These are phyloP conservation scores for Fusarium irregulare DNA, from an alignment of 2,329 filamentous ascomycete species.

Conservation along the genomic window DNA sequence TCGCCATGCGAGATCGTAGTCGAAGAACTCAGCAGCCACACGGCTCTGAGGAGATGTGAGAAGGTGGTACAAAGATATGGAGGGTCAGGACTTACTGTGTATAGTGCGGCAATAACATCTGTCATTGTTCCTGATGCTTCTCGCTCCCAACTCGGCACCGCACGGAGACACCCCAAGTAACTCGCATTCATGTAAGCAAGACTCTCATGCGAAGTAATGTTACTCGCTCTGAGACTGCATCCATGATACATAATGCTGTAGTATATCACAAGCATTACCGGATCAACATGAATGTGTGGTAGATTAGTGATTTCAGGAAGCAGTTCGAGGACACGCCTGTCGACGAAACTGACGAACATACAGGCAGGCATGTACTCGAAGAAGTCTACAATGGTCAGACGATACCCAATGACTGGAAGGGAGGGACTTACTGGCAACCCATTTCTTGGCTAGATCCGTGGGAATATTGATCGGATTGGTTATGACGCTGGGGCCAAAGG, in stretches of 20 bases:
- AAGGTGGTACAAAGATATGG: rapidly evolving
- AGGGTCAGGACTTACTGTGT: constrained; percentile 33
- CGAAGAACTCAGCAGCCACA: constrained; percentile 48
- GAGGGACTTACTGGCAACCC: constrained; percentile 42
- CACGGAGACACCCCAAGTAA: constrained; percentile 47
- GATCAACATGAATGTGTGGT: constrained; percentile 48
- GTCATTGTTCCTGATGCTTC: constrained; percentile 48
- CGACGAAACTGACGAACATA: constrained; percentile 46
- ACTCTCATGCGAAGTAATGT: constrained; percentile 18
- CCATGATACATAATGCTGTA: constrained; percentile 49
- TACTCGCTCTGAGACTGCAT: constrained; percentile 39
- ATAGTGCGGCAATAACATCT: constrained; percentile 48
- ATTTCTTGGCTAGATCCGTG: constrained; percentile 44
- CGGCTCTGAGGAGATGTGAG: constrained; percentile 41
- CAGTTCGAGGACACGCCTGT: constrained; percentile 45
- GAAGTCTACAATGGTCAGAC: constrained; percentile 34
- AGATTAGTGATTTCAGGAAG: constrained; percentile 47
- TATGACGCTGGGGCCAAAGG: constrained; percentile 36
- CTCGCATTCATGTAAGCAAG: constrained; percentile 41
- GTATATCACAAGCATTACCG: constrained; percentile 47
- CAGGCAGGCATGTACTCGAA: constrained; percentile 47
- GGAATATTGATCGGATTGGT: constrained; percentile 44
- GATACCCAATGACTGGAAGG: rapidly evolving
- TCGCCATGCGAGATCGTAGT: constrained; percentile 49
- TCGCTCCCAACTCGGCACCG: constrained; percentile 47